Evolutionary conservation across 1,139 yeast genomes (phyloP).

Genomic region (Geotrichum phurueaensis): DNA sequence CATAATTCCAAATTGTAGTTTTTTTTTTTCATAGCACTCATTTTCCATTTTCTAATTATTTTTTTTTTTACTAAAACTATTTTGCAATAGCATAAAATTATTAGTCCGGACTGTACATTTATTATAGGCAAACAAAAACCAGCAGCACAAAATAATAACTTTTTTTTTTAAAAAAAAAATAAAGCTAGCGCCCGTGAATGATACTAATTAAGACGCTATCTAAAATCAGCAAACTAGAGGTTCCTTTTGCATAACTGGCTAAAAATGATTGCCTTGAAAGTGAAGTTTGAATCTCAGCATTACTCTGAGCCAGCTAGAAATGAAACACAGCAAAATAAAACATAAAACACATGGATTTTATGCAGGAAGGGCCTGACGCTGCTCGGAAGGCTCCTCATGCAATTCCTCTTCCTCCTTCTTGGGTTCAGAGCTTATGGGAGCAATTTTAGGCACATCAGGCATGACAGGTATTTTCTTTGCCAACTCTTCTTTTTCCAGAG

Average conservation of each 20-base stretch:
- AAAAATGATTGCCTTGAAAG: background rate
- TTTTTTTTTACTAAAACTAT: too few relatives aligned
- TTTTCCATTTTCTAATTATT: too few relatives aligned
- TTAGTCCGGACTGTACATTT: too few relatives aligned
- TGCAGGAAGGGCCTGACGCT: conserved; percentile 11
- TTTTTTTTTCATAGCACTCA: too few relatives aligned
- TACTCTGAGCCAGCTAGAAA: background rate
- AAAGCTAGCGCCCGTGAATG: too few relatives aligned
- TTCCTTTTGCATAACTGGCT: background rate
- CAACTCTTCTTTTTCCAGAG: conserved; percentile 43
- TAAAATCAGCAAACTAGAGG: too few relatives aligned
- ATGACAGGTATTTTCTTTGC: conserved; percentile 22
- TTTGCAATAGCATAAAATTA: too few relatives aligned
- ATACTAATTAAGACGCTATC: too few relatives aligned
- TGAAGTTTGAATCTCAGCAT: background rate
- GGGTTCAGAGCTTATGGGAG: background rate
- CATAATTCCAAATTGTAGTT: too few relatives aligned
- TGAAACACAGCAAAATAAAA: background rate
- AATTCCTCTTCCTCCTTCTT: background rate
- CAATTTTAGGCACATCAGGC: conserved; percentile 10
- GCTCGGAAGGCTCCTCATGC: background rate
- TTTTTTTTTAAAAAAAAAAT: too few relatives aligned
- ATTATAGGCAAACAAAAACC: too few relatives aligned
- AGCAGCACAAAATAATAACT: too few relatives aligned
- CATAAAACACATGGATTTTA: background rate